Conservation (phyloP, 148 eudicot species). For the Rhododendron molle region DNA sequence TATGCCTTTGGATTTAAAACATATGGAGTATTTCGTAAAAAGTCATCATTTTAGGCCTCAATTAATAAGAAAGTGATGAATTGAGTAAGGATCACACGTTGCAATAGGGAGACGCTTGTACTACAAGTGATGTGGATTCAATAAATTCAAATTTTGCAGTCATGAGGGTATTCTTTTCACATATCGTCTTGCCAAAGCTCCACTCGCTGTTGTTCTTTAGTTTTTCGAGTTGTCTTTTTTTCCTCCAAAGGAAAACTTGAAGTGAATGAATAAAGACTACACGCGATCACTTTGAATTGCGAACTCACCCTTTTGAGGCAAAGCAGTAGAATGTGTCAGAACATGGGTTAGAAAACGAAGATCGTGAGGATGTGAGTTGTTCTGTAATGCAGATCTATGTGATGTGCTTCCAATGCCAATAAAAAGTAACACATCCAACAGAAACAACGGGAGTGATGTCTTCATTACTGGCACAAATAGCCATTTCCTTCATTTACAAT, state of each 20-base stretch:
- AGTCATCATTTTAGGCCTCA: no score
- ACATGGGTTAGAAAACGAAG: not conserved
- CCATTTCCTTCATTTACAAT: not conserved
- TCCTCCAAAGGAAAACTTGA: not conserved
- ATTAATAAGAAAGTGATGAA: no score
- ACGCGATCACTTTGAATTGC: not conserved
- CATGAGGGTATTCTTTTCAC: not conserved
- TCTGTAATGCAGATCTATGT: not conserved
- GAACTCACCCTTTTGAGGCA: not conserved
- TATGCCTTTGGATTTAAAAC: no score
- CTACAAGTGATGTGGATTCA: not conserved
- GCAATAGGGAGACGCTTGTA: no score
- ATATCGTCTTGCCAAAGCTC: not conserved
- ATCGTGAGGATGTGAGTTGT: not conserved
- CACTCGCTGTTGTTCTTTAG: not conserved
- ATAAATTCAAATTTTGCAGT: not conserved
- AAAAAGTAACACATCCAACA: no score
- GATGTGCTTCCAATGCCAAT: no score
- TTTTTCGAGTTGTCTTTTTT: not conserved
- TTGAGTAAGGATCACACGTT: no score
- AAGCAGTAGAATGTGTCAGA: not conserved
- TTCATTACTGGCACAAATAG: not conserved
- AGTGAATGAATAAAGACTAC: not conserved
- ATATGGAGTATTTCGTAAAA: no score
- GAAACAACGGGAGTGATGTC: not conserved